phyloP scores from a whole-genome alignment of 345 rosid genomes.

The Citrus medica region DNA sequence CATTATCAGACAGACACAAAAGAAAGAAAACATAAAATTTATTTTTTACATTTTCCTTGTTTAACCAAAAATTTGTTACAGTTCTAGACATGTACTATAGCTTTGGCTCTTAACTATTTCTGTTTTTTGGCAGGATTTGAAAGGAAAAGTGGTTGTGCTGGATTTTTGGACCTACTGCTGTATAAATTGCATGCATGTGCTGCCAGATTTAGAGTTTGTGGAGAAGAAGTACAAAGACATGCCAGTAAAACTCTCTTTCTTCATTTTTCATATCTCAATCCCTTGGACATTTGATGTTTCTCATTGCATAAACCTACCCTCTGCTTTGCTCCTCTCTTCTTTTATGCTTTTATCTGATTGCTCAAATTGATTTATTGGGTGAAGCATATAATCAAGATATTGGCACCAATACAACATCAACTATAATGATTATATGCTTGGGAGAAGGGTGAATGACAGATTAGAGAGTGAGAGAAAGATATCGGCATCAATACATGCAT shows the following conservation, averaged over 20 bases:
- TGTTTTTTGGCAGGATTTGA: slow-evolving; percentile 60
- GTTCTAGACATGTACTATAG: not conserved
- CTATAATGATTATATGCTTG: not conserved
- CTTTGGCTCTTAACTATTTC: slow-evolving; percentile 8
- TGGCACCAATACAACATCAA: too few relatives aligned
- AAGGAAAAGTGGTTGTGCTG: slow-evolving; percentile 89
- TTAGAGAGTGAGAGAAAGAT: not conserved
- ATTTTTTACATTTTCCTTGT: not conserved
- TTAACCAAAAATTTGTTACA: not conserved
- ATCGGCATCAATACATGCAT: not conserved
- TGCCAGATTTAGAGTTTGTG: slow-evolving; percentile 84
- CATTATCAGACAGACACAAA: not conserved
- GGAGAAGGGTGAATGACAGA: not conserved
- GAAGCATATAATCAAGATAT: too few relatives aligned
- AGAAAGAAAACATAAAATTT: not conserved
- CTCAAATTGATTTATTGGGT: not conserved
- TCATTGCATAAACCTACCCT: not conserved
- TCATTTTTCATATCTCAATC: slow-evolving; percentile 4
- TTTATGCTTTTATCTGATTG: not conserved
- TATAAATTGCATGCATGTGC: slow-evolving; percentile 91
- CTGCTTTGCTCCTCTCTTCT: not conserved
- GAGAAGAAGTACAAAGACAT: slow-evolving; percentile 84
- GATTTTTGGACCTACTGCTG: slow-evolving; percentile 99
- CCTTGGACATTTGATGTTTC: not conserved
- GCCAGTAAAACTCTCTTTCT: slow-evolving; percentile 54